Evolutionary conservation across 306 rosid genomes (phyloP), one percentile per base, ranked within the genome.

Genomic region (Corylus americana): DNA sequence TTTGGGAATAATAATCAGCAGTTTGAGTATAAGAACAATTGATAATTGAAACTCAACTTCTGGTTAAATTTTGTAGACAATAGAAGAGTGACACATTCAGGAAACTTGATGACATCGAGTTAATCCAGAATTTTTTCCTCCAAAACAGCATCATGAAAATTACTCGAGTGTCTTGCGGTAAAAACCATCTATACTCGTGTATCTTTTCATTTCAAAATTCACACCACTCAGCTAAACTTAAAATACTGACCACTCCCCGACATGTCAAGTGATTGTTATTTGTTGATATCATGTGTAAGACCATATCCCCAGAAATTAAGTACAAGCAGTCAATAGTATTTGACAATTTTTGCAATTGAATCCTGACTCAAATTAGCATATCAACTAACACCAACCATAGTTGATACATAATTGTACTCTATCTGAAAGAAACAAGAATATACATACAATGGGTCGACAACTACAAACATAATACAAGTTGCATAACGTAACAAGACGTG

Each of bases 351-450:
- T 75, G 37, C 58, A 74, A 29, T 48, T 16, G 55, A 73, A 63
- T 80, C 68, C 45, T 62, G 71, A 61, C 79, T 54, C 67, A 11
- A 35, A 68, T 16, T 47, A 63, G 75, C 73, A 74, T 55, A 77
- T 29, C 67, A 61, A 63, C 66, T 48, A 68, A 85, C 64, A 83
- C 8, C 51, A 74, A 74, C 67, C 57, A 64, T 64, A 35, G 16
- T 42, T 64, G 44, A n/a, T 7, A 39, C 13, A 4, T 17, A 55
- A 55, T n/a, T 55, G 8, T 55, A 55, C 29, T 2, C 3, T 55
- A 55, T 18, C 62, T 58, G 45, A 76, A 63, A 67, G 53, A n/a
- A 35, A 77, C 16, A 66, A 44, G 50, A 2, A 51, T 51, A 35
- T 27, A 51, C 17, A 66, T n/a, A n/a, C 35, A 59, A 66, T 59